Conservation (phyloP, 2,329 filamentous ascomycete genomes). For the Cladophialophora carrionii region DNA sequence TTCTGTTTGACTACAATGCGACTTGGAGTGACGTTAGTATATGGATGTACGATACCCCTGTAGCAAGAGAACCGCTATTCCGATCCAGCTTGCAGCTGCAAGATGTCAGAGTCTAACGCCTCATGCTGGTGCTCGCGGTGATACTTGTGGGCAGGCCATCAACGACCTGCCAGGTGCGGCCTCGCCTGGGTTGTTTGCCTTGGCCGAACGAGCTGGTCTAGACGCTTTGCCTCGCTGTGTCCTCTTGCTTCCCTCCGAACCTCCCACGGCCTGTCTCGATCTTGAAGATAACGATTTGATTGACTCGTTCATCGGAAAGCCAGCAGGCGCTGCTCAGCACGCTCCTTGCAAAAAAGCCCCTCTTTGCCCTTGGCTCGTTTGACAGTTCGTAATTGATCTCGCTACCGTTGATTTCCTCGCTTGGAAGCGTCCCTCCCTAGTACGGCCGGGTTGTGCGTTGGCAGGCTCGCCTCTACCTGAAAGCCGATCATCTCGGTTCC, state of each 20-base stretch:
- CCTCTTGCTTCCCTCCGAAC: background rate
- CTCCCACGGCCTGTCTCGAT: background rate
- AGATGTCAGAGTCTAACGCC: background rate
- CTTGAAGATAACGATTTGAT: background rate
- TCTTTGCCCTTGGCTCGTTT: background rate
- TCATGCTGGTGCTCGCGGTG: background rate
- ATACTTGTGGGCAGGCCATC: background rate
- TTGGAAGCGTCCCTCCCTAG: background rate
- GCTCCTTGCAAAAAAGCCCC: background rate
- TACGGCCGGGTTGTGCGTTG: background rate
- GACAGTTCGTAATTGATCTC: background rate
- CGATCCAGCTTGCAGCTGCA: background rate
- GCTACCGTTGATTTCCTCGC: background rate
- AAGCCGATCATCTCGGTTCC: background rate
- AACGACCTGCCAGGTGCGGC: background rate
- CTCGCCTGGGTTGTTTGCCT: background rate
- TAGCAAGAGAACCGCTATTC: background rate
- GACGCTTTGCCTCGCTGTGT: background rate
- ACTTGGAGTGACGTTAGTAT: background rate
- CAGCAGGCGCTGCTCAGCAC: background rate
- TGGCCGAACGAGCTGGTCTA: background rate
- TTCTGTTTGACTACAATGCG: background rate
- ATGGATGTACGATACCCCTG: conserved; percentile 13
- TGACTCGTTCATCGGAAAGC: background rate
- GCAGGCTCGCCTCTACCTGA: background rate